Conservation (phyloP, 176 grass and related monocot species). For the Leersia perrieri region DNA sequence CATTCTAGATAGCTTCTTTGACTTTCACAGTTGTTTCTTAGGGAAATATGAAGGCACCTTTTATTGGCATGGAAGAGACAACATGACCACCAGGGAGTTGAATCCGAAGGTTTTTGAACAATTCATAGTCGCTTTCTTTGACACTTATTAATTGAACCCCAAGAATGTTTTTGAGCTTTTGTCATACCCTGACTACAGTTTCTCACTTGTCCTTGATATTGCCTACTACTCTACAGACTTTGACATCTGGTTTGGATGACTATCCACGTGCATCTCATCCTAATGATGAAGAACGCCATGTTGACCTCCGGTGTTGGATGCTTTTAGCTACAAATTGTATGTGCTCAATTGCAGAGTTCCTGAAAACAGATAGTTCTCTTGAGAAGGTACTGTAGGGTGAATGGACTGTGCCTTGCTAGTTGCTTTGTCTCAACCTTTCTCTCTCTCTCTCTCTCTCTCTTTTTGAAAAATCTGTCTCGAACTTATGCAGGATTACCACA, state of each 20-base stretch:
- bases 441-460: background rate
- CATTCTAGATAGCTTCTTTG: background rate
- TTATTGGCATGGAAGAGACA: conserved; percentile 99
- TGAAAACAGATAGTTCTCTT: conserved; percentile 60
- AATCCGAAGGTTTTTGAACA: conserved; percentile 80
- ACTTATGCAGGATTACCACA: conserved; percentile 69
- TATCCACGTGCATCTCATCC: conserved; percentile 96
- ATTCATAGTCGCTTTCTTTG: conserved; percentile 19
- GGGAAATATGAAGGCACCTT: conserved; percentile 80
- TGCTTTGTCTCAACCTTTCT: background rate
- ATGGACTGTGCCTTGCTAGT: conserved; percentile 21
- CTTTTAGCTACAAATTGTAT: conserved; percentile 92
- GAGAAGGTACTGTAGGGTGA: conserved; percentile 54
- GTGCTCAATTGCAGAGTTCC: conserved; percentile 70
- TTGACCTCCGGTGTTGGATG: conserved; percentile 96
- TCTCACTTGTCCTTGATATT: conserved; percentile 14
- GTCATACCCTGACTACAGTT: conserved; percentile 11
- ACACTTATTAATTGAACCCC: conserved; percentile 17
- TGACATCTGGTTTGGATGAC: conserved; percentile 95
- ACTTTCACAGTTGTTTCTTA: conserved; percentile 21
- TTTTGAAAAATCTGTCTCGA: conserved; percentile 7
- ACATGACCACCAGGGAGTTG: conserved; percentile 66
- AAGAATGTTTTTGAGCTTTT: background rate
- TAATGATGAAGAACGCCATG: conserved; percentile 84
- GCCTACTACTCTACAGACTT: conserved; percentile 57